Base-by-base conservation (phyloP, 2,329 filamentous ascomycete genomes). In the Beauveria australis region DNA sequence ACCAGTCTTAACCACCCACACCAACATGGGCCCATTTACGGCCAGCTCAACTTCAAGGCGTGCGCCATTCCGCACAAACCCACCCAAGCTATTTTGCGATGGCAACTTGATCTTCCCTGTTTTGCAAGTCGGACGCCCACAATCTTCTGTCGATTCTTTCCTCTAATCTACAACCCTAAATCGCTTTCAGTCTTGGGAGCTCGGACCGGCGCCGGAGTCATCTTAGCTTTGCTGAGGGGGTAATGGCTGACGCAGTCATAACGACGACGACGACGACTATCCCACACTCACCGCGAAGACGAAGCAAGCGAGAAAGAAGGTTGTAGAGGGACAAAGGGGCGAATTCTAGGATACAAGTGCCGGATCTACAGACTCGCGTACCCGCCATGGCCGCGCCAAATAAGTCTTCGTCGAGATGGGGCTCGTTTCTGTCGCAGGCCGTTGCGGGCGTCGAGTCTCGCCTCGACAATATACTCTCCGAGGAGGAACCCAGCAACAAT, bases 361-460 rank as follows among this genome's bases (percentile, higher is more conserved):
- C 22, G 41, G 18, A 37, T 33, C 18, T 24, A 6, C 24, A 37
- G 18, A 22, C 33, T 47, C 18, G 53, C 51, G 22, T 40, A 61
- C 62, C 63, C 30, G 53, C 66, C 69, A 83, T 83, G 80, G 74
- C 79, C 64, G 74, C 76, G 64, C 75, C 79, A 40, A 75, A 74
- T 64, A 82, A 83, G 68, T 61, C 64, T 66, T 77, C 81, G 63
- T 82, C 83, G 55, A 82, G 83, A 84, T 92, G 89, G 89, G 89
- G 88, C 51, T 86, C 85, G 37, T 88, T 96, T 71, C 81, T 97
- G 63, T 89, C 92, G 65, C 91, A 93, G 74, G 92, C 93, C 64
- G 91, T 97, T 63, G 92, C 92, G 59, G 92, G 92, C 63, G 89
- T 99, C 61, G 94, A 99, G 76, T 95, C 92, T 62, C 87, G 90